Percentiles rank a stretch among this genome's conserved stretches.
These are phyloP conservation scores for Henckelia pumila DNA, from an alignment of 257 asterid species.

Conservation along the genomic window DNA sequence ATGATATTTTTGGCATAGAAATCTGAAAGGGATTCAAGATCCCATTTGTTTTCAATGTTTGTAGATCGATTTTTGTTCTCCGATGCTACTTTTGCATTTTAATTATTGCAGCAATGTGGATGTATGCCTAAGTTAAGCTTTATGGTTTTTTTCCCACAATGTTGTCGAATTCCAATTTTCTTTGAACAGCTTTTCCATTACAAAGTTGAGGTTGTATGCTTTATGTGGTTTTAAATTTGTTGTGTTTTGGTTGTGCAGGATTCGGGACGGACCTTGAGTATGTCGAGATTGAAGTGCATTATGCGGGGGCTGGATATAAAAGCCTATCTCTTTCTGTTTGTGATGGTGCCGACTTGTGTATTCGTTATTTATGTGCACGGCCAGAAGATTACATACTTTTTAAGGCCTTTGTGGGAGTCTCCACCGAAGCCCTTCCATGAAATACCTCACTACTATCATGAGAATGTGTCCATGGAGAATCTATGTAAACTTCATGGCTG, in stretches of 20 bases:
- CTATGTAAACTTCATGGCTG: slow-evolving; percentile 82
- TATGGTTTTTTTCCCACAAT: neutral
- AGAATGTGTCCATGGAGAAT: slow-evolving; percentile 72
- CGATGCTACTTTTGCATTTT: neutral
- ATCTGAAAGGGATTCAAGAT: neutral
- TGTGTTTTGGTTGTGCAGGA: slow-evolving; percentile 41
- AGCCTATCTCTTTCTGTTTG: slow-evolving; percentile 47
- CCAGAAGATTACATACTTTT: slow-evolving; percentile 32
- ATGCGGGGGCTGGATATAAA: slow-evolving; percentile 65
- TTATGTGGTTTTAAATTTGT: neutral
- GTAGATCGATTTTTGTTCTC: neutral
- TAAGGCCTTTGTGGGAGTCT: slow-evolving; percentile 71
- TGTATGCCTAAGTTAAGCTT: neutral
- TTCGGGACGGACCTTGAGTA: slow-evolving; percentile 43
- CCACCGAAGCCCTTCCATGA: slow-evolving; percentile 82
- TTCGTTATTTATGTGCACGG: slow-evolving; percentile 62
- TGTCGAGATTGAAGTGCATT: slow-evolving; percentile 62
- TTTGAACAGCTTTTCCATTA: neutral
- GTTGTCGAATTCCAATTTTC: neutral
- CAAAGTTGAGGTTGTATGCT: neutral
- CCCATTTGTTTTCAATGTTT: neutral
- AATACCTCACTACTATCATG: slow-evolving; percentile 75
- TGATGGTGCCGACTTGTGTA: slow-evolving; percentile 56
- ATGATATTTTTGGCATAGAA: neutral
- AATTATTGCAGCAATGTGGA: neutral